These are phyloP conservation scores for Arthroderma uncinatum DNA, from an alignment of 2,329 filamentous ascomycete genomes.

Conservation along the genomic window DNA sequence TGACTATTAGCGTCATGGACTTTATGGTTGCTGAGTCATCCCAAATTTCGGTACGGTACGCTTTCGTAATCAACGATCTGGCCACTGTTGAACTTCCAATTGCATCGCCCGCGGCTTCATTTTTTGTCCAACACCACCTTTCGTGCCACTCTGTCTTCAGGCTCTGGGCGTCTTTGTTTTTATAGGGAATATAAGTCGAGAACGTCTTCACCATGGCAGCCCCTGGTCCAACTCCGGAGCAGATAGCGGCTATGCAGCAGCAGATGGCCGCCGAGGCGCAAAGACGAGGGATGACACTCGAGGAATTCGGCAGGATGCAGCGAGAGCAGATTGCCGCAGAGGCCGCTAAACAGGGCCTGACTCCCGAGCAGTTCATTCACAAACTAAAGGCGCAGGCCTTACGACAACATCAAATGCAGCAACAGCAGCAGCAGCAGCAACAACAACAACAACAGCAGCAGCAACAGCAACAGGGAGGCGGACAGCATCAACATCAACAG, in stretches of 20 bases:
- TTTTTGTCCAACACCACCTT: background rate
- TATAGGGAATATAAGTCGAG: background rate
- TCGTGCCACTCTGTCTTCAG: background rate
- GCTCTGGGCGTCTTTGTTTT: background rate
- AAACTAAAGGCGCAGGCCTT: constrained; percentile 28
- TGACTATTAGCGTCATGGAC: too few species aligned
- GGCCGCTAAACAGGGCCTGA: constrained; percentile 42
- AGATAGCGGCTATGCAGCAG: constrained; percentile 72
- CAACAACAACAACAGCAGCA: background rate
- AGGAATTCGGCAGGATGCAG: constrained; percentile 62
- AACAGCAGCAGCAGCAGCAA: constrained; percentile 31
- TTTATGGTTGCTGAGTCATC: too few species aligned
- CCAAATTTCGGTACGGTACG: too few species aligned
- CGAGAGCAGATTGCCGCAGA: constrained; percentile 37
- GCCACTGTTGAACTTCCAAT: constrained; percentile 4
- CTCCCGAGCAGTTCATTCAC: constrained; percentile 41
- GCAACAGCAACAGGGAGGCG: constrained; percentile 18
- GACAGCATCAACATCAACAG: constrained; percentile 13
- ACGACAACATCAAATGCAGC: constrained; percentile 28
- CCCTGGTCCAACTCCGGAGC: constrained; percentile 59
- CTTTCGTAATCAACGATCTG: constrained; percentile 4
- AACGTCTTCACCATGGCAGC: constrained; percentile 20
- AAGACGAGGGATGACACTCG: constrained; percentile 72
- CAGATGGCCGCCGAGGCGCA: constrained; percentile 73
- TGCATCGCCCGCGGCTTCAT: background rate